Percentiles rank a stretch among this genome's conserved stretches.
Evolutionary conservation across 306 rosid genomes (phyloP).

Genomic region (Inga leiocalycina): DNA sequence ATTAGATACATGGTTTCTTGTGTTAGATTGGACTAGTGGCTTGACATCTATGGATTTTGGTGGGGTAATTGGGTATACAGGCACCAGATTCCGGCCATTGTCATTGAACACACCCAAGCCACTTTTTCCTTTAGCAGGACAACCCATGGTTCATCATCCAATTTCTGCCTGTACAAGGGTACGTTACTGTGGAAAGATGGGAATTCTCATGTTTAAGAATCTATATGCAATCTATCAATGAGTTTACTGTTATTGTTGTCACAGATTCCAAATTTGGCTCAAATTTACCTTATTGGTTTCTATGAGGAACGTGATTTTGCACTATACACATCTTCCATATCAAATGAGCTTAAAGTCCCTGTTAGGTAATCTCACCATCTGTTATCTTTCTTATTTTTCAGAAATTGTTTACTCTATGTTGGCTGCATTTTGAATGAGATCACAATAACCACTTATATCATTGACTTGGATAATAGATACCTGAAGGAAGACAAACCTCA

Average conservation of each 20-base stretch:
- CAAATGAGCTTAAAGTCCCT: conserved; percentile 91
- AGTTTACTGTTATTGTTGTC: conserved; percentile 26
- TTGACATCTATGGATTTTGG: not conserved
- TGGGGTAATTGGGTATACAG: conserved; percentile 40
- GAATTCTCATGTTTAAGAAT: conserved; percentile 8
- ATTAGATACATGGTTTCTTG: conserved; percentile 1
- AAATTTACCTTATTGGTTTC: conserved; percentile 87
- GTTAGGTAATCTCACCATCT: conserved; percentile 58
- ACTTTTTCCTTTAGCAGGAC: conserved; percentile 95
- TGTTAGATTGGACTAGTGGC: conserved; percentile 18
- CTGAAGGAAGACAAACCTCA: conserved; percentile 93
- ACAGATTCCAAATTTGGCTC: conserved; percentile 90
- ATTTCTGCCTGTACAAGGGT: conserved; percentile 96
- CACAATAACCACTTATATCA: conserved; percentile 23
- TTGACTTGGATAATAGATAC: conserved; percentile 51
- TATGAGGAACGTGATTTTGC: conserved; percentile 96
- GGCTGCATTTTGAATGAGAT: not conserved
- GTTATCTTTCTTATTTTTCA: conserved; percentile 20
- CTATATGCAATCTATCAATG: not conserved
- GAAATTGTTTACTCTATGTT: not conserved
- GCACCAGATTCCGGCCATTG: conserved; percentile 94
- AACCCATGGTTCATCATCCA: conserved; percentile 97
- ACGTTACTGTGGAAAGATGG: conserved; percentile 21
- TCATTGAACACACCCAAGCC: conserved; percentile 94
- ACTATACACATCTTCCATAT: conserved; percentile 77